phyloP scores from a whole-genome alignment of 768 basidiomycete genomes.

The Gymnopilus dilepis region DNA sequence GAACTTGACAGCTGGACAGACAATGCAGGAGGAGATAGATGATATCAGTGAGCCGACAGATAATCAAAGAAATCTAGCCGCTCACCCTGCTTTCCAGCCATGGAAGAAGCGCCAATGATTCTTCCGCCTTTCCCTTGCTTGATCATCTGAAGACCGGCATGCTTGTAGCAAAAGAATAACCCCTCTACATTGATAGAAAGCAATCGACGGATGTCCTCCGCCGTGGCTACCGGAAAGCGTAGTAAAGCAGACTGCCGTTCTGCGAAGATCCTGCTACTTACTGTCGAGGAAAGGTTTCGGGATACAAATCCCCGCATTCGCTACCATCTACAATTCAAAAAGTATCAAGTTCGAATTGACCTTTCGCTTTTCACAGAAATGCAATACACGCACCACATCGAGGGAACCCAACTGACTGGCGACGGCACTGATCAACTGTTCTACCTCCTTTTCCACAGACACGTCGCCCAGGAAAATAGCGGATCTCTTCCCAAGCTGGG shows the following conservation, averaged over 20 bases:
- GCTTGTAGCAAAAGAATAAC: slow-evolving; percentile 45
- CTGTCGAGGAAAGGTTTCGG: slow-evolving; percentile 30
- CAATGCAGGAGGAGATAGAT: too few relatives aligned
- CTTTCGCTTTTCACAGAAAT: too few relatives aligned
- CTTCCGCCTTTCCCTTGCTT: slow-evolving; percentile 48
- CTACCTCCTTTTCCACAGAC: slow-evolving; percentile 45
- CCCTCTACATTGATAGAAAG: slow-evolving; percentile 43
- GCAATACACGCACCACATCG: slow-evolving; percentile 47
- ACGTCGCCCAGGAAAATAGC: slow-evolving; percentile 42
- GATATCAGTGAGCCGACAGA: background rate
- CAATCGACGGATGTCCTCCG: slow-evolving; percentile 36
- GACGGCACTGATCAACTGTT: slow-evolving; percentile 40
- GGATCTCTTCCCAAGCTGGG: slow-evolving; percentile 29
- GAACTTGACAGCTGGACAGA: too few relatives aligned
- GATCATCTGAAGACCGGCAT: slow-evolving; percentile 48
- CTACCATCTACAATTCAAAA: slow-evolving; percentile 55
- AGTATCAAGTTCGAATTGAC: too few relatives aligned
- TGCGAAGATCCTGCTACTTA: slow-evolving; percentile 22
- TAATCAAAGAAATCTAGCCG: too few relatives aligned
- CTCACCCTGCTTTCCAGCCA: slow-evolving; percentile 47
- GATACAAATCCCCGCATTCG: slow-evolving; percentile 46
- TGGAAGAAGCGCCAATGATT: slow-evolving; percentile 49
- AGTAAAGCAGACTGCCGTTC: too few relatives aligned
- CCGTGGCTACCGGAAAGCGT: too few relatives aligned
- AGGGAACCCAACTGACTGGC: slow-evolving; percentile 45